Conservation (phyloP, 83 land plant genomes). For the Isoetes engelmannii region DNA sequence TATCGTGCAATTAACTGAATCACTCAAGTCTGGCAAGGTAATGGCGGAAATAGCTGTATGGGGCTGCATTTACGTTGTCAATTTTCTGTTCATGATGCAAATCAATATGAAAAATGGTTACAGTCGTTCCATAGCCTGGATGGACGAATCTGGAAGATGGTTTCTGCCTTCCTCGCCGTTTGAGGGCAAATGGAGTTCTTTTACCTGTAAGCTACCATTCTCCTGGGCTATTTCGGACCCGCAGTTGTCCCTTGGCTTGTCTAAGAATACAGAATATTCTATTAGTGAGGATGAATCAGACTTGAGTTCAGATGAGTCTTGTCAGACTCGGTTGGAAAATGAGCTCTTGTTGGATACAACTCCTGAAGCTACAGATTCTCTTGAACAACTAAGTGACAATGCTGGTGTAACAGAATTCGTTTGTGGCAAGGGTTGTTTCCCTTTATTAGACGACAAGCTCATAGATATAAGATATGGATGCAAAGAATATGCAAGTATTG, state of each 20-base stretch:
- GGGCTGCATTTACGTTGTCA: slow-evolving; percentile 24
- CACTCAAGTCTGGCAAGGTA: slow-evolving; percentile 34
- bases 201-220: too few species aligned
- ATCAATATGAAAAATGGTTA: slow-evolving; percentile 40
- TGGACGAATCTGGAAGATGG: slow-evolving; percentile 47
- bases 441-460: slow-evolving; percentile 13
- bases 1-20: slow-evolving; percentile 14
- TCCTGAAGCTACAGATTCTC: too few species aligned
- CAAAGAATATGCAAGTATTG: slow-evolving; percentile 21
- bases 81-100: slow-evolving; percentile 45
- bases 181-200: neutral
- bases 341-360: too few species aligned
- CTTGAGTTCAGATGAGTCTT: too few species aligned
- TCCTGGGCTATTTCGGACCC: too few species aligned
- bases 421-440: too few species aligned
- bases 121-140: slow-evolving; percentile 54
- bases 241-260: too few species aligned
- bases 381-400: too few species aligned
- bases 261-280: too few species aligned
- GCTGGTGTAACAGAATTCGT: too few species aligned
- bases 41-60: slow-evolving; percentile 29
- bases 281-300: too few species aligned
- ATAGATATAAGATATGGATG: slow-evolving; percentile 25
- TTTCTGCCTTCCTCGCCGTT: slow-evolving; percentile 44
- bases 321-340: too few species aligned